Base-by-base conservation (phyloP, 202 grass and related monocot species). In the Zoysia matrella region DNA sequence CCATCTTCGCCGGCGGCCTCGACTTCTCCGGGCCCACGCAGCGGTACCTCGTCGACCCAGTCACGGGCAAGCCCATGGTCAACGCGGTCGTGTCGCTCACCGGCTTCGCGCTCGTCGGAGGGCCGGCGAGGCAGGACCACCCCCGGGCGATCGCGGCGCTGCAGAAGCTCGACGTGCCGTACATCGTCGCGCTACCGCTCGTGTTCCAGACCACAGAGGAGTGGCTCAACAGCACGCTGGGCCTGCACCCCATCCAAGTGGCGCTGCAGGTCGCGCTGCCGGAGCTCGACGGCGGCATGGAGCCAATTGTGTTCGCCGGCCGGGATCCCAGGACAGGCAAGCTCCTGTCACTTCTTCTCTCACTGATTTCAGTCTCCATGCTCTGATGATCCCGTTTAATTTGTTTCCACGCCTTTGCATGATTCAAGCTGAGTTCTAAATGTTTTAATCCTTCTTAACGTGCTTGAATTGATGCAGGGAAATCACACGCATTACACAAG, bases 141-240 rank as follows among this genome's bases (percentile, higher is more conserved):
- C 96, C 96, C 47, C 80, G 82, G 85, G 96, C 96, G 11, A 99
- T 99, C 14, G 87, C 92, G 51, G 89, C 92, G 40, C 71, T 99
- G 82, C 87, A 69, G 90, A 99, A 99, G 88, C 88, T 99, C 30
- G 96, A 99, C 61, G 96, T 99, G 55, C 96, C 96, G 7, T 99
- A 99, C 89, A 90, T 99, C 12, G 96, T 99, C 13, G 96, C 96
- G 5, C 80, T 99, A 22, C 96, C 96, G 8, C 84, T 99, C 47
- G 96, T 99, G 71, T 99, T 99, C 83, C 96, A 99, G 90, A 99
- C 96, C 10, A 99, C 96, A 3, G 96, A 99, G 77, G 96, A 99
- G 75, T 99, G 96, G 96, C 91, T 99, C 40, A 99, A 88, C 74
- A 99, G 96, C 87, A 99, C 92, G 18, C 18, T 99, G 52, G 96